Evolutionary conservation across 352 stramenopile species (phyloP).

Genomic region (Phytophthora pisi): DNA sequence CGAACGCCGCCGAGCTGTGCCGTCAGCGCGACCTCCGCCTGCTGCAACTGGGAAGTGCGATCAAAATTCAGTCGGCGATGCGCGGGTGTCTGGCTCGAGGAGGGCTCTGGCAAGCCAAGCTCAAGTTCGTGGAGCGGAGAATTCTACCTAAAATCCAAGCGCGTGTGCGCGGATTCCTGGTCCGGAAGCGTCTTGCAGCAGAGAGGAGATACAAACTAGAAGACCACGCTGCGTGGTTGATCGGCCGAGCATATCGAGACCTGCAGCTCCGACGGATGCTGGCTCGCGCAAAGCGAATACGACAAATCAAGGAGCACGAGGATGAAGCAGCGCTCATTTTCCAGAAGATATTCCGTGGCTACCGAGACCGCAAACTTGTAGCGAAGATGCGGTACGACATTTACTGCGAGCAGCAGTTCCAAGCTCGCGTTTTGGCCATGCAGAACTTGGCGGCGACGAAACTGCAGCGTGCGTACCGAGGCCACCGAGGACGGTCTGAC

Average conservation of each 20-base stretch:
- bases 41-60: conserved; percentile 50
- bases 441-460: conserved; percentile 64
- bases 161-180: conserved; percentile 78
- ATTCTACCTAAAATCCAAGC: conserved; percentile 82
- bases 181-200: conserved; percentile 47
- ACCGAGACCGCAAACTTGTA: conserved; percentile 57
- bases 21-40: conserved; percentile 57
- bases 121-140: conserved; percentile 66
- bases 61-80: conserved; percentile 85
- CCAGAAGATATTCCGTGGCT: conserved; percentile 76
- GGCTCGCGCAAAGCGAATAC: conserved; percentile 47
- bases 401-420: conserved; percentile 48
- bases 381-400: conserved; percentile 49
- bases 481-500: conserved; percentile 60
- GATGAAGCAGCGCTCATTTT: conserved; percentile 72
- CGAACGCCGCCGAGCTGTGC: conserved; percentile 80
- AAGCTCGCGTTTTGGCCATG: conserved; percentile 60
- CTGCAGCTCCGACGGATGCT: conserved; percentile 59
- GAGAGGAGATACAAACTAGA: conserved; percentile 42
- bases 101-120: conserved; percentile 73
- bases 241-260: conserved; percentile 60
- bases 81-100: conserved; percentile 77
- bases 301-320: conserved; percentile 61
- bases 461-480: conserved; percentile 77
- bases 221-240: conserved; percentile 39